Conservation (phyloP, 2,329 filamentous ascomycete species). For the Blastomyces emzantsi region DNA sequence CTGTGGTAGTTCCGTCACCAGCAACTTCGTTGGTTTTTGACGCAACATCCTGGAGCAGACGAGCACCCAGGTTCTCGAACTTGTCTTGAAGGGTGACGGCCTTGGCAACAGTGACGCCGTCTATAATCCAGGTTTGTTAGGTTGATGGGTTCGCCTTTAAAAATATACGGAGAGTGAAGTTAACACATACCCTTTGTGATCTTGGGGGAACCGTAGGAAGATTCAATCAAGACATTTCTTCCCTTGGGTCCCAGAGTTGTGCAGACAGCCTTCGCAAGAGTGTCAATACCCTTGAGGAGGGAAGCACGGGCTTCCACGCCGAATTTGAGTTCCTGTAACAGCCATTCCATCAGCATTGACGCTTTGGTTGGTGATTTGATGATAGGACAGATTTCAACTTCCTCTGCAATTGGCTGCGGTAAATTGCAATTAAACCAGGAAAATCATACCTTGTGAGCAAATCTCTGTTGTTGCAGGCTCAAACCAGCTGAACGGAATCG, state of each 20-base stretch:
- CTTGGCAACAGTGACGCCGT: slow-evolving; percentile 83
- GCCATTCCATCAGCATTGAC: slow-evolving; percentile 23
- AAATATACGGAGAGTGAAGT: background rate
- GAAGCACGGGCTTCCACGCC: slow-evolving; percentile 87
- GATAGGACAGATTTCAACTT: background rate
- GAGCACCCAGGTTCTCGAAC: slow-evolving; percentile 98
- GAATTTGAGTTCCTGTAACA: slow-evolving; percentile 81
- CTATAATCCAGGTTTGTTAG: slow-evolving; percentile 34
- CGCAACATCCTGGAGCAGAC: slow-evolving; percentile 93
- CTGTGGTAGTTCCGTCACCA: slow-evolving; percentile 96
- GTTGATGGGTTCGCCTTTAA: background rate
- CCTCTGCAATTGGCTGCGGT: background rate
- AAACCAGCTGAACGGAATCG: slow-evolving; percentile 58
- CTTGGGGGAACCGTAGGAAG: slow-evolving; percentile 96
- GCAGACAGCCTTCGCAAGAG: slow-evolving; percentile 88
- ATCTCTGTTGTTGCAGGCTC: slow-evolving; percentile 80
- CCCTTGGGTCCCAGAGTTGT: slow-evolving; percentile 97
- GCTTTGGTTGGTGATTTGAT: background rate
- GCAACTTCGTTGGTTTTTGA: slow-evolving; percentile 99
- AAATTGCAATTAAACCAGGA: background rate
- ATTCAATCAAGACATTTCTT: slow-evolving; percentile 97
- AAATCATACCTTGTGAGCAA: slow-evolving; percentile 84
- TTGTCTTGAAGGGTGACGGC: slow-evolving; percentile 94
- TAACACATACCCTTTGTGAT: slow-evolving; percentile 86
- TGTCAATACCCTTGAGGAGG: slow-evolving; percentile 90